Base-by-base conservation (phyloP, 345 rosid genomes). In the Anacardium occidentale region DNA sequence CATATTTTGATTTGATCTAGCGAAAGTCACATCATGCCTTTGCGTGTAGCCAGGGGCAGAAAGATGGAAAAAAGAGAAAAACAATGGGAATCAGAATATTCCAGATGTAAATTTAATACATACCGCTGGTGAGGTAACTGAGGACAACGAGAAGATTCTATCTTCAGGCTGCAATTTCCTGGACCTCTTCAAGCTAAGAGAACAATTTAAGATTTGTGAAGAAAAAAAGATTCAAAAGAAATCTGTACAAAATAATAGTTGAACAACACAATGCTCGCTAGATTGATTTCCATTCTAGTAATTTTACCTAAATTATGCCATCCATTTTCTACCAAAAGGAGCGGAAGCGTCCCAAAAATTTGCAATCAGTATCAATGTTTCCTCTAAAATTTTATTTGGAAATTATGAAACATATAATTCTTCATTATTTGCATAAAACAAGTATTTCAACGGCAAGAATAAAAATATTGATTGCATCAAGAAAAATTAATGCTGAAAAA, bases 111-210 rank as follows among this genome's bases (percentile, higher is more conserved):
- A 54, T 50, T 61, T 34, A 48, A 34, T 32, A 79, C 85, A 58
- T 86, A 86, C 89, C 73, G 76, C 87, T 6, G 81, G 78, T 21
- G 89, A 86, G 47, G 89, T 86, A 68, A 82, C 85, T 68, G 89
- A 86, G 48, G 89, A 86, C 50, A 86, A 82, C 8, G 89, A 86
- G 76, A 86, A 86, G 62, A 86, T 72, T 79, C 89, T 79, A 76
- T 85, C 89, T 75, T 85, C 89, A 53, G 83, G 87, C 78, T 82
- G 89, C 70, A 86, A 83, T 71, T 82, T 86, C 75, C 87, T 78
- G 20, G 84, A 79, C 74, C 89, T 84, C 78, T 86, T 86, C 73
- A 86, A 76, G 78, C 87, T 86, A 79, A 78, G 73, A 64, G 51
- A 65, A 63, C 42, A 74, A 66, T 29, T 37, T 55, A 2, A 72